Evolutionary conservation across 202 grass and related monocot species (phyloP), one percentile per base, ranked within the genome.

Genomic region (Cymbopogon flexuosus): DNA sequence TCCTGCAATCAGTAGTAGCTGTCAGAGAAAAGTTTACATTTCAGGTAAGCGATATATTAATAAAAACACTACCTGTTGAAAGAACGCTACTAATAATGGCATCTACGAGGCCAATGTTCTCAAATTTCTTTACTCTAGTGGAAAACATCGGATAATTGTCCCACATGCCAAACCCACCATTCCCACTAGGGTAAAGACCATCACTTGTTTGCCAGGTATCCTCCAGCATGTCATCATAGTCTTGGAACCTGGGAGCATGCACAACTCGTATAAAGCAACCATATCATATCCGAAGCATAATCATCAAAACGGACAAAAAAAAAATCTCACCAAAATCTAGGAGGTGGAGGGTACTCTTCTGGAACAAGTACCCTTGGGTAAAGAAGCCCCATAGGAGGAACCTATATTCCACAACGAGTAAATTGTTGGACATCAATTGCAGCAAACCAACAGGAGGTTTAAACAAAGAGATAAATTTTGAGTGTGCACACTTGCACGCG

Each of bases 161-260:
- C 94, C 94, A 97, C 62, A 90, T 90, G 66, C 86, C 84, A 85
- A 87, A 58, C 18, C 92, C 92, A 71, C 79, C 72, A 90, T 91
- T 94, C 29, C 81, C 90, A 82, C 61, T 76, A 49, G 85, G 52
- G 86, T 90, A 94, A 84, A 88, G 77, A 78, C 73, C 43, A 8
- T 93, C 88, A 0, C 73, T 79, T 85, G 84, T 90, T 87, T 97
- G 83, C 87, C 83, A 92, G 41, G 92, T 91, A 83, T 97, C 94
- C 89, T 97, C 94, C 49, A 97, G 68, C 94, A 97, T 94, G 81
- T 97, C 94, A 75, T 97, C 94, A 79, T 84, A 94, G 87, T 97
- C 92, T 54, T 89, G 88, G 83, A 97, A 97, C 94, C 94, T 97
- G 73, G 14, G 19, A 75, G 83, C 30, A 68, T 80, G 65, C 31